Evolutionary conservation across 2,329 filamentous ascomycete genomes (phyloP), one percentile per base, ranked within the genome.

Genomic region (Alternaria triticimaculans): DNA sequence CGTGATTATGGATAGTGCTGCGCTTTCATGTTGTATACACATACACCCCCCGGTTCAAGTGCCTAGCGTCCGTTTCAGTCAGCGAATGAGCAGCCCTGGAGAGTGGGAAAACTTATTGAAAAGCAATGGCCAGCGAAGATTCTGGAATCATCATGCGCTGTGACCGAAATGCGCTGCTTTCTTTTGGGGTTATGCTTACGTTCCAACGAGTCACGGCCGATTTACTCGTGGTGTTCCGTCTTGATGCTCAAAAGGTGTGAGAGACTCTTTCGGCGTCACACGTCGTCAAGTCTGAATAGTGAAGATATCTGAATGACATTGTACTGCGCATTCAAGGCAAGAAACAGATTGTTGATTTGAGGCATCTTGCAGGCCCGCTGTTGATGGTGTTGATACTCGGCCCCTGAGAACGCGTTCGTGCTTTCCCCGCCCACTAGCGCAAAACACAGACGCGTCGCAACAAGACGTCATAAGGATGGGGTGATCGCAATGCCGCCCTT

Each of bases 391-490:
- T 28, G 41, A 49, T 18, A 15, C 14, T 18, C 46, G 23, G 15
- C 33, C 46, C n/a, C n/a, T 30, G 46, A 49, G 23, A 50, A 49
- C 48, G 48, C 46, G 46, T 50, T 14, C 15, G 46, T 20, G n/a
- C 48, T 12, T 30, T 50, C 48, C 48, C 25, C 48, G 6, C 48
- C 48, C 48, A 50, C 25, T 56, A 56, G 54, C 54, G 54, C 41
- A 44, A 46, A 46, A 33, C 41, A 28, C 20, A 26, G 41, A 56
- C 54, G 23, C 41, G 54, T 56, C 54, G 54, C 48, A 50, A 50
- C 54, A 46, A 45, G 21, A 30, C 54, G 54, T 56, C 54, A 56
- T 30, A 33, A 26, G 41, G 26, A 46, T 41, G 28, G 25, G 25
- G 20, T 25, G 53, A 55, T 44, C 37, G 9, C 53, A 23, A 28